phyloP scores from a whole-genome alignment of 2,329 filamentous ascomycete species.

The Aspergillus proliferans region DNA sequence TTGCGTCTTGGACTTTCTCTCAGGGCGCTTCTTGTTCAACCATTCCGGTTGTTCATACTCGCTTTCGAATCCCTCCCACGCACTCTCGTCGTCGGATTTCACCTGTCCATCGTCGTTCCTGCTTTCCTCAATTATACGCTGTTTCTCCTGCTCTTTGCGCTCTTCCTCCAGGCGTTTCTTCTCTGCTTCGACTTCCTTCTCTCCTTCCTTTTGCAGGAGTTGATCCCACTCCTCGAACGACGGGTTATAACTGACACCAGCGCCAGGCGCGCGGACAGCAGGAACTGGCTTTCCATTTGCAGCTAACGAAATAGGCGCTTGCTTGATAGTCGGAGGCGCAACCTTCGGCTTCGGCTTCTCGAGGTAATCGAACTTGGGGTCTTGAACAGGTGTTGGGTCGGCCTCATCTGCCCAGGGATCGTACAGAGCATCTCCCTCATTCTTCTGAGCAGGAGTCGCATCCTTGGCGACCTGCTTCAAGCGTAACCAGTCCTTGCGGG shows the following conservation, averaged over 20 bases:
- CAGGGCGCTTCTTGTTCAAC: slow-evolving; percentile 65
- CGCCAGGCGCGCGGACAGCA: slow-evolving; percentile 70
- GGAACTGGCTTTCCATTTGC: slow-evolving; percentile 73
- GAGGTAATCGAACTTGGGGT: slow-evolving; percentile 59
- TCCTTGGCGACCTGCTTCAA: slow-evolving; percentile 75
- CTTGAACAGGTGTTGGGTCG: slow-evolving; percentile 36
- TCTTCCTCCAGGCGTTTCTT: slow-evolving; percentile 63
- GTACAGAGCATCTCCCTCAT: slow-evolving; percentile 56
- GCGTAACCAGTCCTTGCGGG: slow-evolving; percentile 73
- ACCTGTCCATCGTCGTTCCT: slow-evolving; percentile 68
- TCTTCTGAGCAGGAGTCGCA: slow-evolving; percentile 40
- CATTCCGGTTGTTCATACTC: slow-evolving; percentile 63
- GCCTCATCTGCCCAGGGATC: slow-evolving; percentile 69
- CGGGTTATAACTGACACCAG: slow-evolving; percentile 89
- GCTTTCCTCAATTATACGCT: slow-evolving; percentile 66
- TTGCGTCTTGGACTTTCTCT: slow-evolving; percentile 79
- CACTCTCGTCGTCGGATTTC: slow-evolving; percentile 79
- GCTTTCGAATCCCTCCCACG: slow-evolving; percentile 85
- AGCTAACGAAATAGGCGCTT: slow-evolving; percentile 73
- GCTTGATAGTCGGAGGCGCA: slow-evolving; percentile 67
- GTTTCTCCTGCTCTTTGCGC: slow-evolving; percentile 59
- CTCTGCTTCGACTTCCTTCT: slow-evolving; percentile 73
- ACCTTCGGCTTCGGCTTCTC: slow-evolving; percentile 60
- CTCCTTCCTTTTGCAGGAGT: slow-evolving; percentile 66
- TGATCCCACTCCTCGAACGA: slow-evolving; percentile 77